phyloP scores from a whole-genome alignment of 306 rosid species.

The Abrus precatorius region DNA sequence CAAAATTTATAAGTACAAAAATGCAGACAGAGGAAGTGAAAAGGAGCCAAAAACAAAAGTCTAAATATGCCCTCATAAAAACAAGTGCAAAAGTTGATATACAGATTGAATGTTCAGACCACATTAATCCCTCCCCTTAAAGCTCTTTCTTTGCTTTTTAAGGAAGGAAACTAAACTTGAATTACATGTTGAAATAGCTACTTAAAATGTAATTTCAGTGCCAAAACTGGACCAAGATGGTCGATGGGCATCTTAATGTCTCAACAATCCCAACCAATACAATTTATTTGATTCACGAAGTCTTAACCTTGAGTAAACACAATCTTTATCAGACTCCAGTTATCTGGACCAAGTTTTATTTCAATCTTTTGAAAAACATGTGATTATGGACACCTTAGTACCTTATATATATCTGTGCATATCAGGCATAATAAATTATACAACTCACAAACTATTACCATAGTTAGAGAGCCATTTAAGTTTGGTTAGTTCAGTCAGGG shows the following conservation, averaged over 20 bases:
- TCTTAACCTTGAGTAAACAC: not conserved
- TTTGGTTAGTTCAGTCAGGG: not conserved
- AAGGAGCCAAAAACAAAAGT: not conserved
- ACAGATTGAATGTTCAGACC: not conserved
- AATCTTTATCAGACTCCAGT: constrained; percentile 18
- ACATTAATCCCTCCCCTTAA: not conserved
- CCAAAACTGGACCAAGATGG: not conserved
- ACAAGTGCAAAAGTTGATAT: not conserved
- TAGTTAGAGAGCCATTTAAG: not conserved
- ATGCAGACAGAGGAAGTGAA: not conserved
- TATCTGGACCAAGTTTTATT: not conserved
- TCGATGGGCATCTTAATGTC: not conserved
- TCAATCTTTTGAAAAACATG: not conserved
- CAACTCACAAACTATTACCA: not conserved
- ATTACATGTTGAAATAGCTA: not conserved
- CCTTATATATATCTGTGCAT: not conserved
- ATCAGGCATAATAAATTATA: not conserved
- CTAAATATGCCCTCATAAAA: not conserved
- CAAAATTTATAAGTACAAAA: not conserved
- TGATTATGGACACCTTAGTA: not conserved
- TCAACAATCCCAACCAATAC: not conserved
- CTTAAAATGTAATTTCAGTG: not conserved
- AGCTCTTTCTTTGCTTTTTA: not conserved
- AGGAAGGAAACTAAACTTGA: not conserved
- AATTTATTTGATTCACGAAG: too few relatives aligned